Conservation (phyloP, 768 basidiomycete species). For the Hemileccinum rubropunctum region DNA sequence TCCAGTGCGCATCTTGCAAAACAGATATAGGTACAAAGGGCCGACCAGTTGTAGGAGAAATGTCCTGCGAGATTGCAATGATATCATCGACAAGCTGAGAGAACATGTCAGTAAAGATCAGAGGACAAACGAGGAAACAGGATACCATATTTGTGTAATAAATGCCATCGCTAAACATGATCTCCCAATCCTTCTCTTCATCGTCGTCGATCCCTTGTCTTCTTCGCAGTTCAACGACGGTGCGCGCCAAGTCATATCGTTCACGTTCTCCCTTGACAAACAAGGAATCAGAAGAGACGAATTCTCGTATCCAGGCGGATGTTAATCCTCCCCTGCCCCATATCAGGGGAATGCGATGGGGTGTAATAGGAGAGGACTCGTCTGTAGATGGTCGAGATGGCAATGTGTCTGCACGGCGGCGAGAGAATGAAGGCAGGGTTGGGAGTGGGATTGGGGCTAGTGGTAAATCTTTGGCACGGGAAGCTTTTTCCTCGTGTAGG, state of each 20-base stretch:
- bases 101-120: background rate
- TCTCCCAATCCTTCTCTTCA: constrained; percentile 70
- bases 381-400: constrained; percentile 20
- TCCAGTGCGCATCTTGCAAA: constrained; percentile 81
- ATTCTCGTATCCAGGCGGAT: constrained; percentile 69
- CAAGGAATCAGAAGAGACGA: constrained; percentile 75
- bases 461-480: constrained; percentile 14
- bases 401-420: constrained; percentile 32
- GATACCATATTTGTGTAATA: constrained; percentile 86
- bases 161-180: constrained; percentile 72
- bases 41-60: constrained; percentile 65
- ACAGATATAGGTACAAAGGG: constrained; percentile 66
- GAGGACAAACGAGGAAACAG: background rate
- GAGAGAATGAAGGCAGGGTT: constrained; percentile 12
- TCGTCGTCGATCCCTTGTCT: constrained; percentile 47
- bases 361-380: constrained; percentile 11
- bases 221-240: constrained; percentile 73
- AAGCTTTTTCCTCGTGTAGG: constrained; percentile 49
- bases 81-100: constrained; percentile 78
- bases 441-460: constrained; percentile 15
- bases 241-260: constrained; percentile 73
- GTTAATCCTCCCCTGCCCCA: constrained; percentile 75
- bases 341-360: constrained; percentile 45
- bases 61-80: constrained; percentile 67
- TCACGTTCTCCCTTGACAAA: constrained; percentile 78